A percentile compares a stretch with the other conserved stretches of the same genome.
Conservation (phyloP, 2,329 filamentous ascomycete genomes). For the Colletotrichum filicis region DNA sequence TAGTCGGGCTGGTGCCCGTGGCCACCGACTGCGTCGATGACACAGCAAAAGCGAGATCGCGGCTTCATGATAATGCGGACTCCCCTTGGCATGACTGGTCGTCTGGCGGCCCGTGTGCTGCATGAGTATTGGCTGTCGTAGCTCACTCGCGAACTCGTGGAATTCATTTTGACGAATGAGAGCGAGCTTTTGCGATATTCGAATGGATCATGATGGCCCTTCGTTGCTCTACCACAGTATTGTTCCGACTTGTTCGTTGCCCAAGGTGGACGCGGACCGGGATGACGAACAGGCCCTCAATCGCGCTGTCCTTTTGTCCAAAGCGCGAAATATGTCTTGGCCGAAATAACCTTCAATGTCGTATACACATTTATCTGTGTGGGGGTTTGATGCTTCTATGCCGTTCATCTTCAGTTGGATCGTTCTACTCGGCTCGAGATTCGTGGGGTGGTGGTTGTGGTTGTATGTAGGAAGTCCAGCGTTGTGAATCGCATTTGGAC, state of each 20-base stretch:
- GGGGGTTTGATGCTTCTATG: too few relatives aligned
- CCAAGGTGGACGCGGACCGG: neutral
- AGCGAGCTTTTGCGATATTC: neutral
- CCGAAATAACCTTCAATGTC: neutral
- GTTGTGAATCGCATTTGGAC: too few relatives aligned
- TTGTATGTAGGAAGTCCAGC: too few relatives aligned
- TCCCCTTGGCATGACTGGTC: neutral
- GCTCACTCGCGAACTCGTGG: neutral
- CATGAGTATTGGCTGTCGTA: neutral
- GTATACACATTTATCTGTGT: neutral
- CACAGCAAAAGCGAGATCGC: slow-evolving; percentile 48
- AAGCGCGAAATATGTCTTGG: neutral
- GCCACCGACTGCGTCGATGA: slow-evolving; percentile 42
- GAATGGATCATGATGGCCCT: neutral
- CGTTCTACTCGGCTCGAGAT: too few relatives aligned
- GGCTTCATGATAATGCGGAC: slow-evolving; percentile 36
- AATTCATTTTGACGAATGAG: slow-evolving; percentile 19
- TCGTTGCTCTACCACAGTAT: neutral
- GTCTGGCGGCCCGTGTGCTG: slow-evolving; percentile 1
- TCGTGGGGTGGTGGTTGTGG: too few relatives aligned
- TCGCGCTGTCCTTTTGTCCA: neutral
- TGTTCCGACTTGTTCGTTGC: neutral
- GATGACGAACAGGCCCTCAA: neutral
- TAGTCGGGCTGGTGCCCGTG: neutral
- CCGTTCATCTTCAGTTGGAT: too few relatives aligned